These are phyloP conservation scores for Sordariomycetes sp. DNA, from an alignment of 2,329 filamentous ascomycete genomes.

Conservation along the genomic window DNA sequence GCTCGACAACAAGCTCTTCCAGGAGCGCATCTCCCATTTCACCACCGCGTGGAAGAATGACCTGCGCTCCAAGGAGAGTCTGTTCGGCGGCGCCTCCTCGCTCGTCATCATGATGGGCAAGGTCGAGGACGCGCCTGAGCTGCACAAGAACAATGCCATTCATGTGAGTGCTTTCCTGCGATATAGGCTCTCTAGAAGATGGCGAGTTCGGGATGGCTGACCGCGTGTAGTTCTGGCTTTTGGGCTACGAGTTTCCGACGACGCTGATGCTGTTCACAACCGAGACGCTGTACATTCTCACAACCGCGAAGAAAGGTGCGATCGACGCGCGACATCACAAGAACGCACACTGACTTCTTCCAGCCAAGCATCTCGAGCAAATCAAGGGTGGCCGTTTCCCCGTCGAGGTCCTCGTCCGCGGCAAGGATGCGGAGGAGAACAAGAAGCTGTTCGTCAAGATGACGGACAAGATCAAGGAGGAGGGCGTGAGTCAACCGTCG, in stretches of 20 bases:
- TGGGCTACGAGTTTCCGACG: conserved; percentile 96
- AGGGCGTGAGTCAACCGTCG: conserved; percentile 55
- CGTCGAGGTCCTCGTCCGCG: conserved; percentile 82
- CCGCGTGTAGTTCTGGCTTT: conserved; percentile 75
- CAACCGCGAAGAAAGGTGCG: conserved; percentile 91
- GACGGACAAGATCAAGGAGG: conserved; percentile 74
- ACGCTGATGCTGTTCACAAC: conserved; percentile 88
- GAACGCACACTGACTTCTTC: too few relatives aligned
- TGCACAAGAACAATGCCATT: conserved; percentile 93
- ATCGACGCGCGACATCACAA: too few relatives aligned
- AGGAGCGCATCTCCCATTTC: conserved; percentile 83
- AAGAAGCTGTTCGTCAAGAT: conserved; percentile 82
- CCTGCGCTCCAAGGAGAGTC: conserved; percentile 74
- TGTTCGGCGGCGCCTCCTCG: conserved; percentile 80
- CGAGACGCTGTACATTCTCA: conserved; percentile 84
- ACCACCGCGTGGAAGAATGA: conserved; percentile 92
- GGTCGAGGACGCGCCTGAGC: conserved; percentile 77
- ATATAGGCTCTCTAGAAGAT: not conserved
- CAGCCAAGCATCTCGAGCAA: conserved; percentile 86
- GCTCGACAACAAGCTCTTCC: conserved; percentile 90
- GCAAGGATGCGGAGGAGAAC: conserved; percentile 87
- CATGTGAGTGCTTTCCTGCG: conserved; percentile 53
- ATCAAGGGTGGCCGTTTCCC: conserved; percentile 88
- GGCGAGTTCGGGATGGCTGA: conserved; percentile 7
- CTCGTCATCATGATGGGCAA: conserved; percentile 92